phyloP scores from a whole-genome alignment of 371 early-diverging fungal genomes.

The Umbelopsis sp. region DNA sequence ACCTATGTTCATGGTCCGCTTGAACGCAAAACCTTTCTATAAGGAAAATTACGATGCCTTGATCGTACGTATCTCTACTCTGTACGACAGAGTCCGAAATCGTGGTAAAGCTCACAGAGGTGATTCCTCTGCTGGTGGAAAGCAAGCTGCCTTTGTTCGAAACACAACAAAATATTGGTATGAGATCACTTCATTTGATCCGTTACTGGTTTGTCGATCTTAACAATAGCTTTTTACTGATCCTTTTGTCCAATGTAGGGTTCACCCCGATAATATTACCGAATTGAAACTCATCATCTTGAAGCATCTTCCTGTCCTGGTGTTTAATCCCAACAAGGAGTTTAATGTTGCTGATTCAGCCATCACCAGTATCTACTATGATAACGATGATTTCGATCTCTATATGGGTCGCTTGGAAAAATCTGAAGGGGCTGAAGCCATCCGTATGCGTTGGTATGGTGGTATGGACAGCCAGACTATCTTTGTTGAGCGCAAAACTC shows the following conservation, averaged over 20 bases:
- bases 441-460: slow-evolving; percentile 98
- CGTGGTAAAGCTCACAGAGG: slow-evolving; percentile 74
- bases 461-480: slow-evolving; percentile 83
- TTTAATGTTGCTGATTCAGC: slow-evolving; percentile 82
- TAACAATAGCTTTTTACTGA: neutral
- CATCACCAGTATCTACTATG: slow-evolving; percentile 98
- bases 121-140: slow-evolving; percentile 55
- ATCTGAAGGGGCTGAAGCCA: slow-evolving; percentile 92
- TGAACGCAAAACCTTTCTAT: slow-evolving; percentile 89
- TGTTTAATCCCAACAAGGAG: slow-evolving; percentile 87
- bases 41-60: slow-evolving; percentile 91
- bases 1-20: slow-evolving; percentile 86
- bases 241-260: slow-evolving; percentile 54
- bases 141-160: slow-evolving; percentile 77
- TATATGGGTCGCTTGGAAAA: slow-evolving; percentile 95
- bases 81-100: slow-evolving; percentile 90
- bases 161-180: slow-evolving; percentile 96
- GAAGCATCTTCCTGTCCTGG: slow-evolving; percentile 95
- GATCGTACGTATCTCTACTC: slow-evolving; percentile 85
- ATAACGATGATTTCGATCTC: slow-evolving; percentile 92
- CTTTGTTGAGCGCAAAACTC: slow-evolving; percentile 98
- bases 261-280: slow-evolving; percentile 98
- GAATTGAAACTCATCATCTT: slow-evolving; percentile 94
- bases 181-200: neutral
- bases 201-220: neutral